Evolutionary conservation across 2,329 filamentous ascomycete genomes (phyloP).

Genomic region (Aspergillus vadensis): DNA sequence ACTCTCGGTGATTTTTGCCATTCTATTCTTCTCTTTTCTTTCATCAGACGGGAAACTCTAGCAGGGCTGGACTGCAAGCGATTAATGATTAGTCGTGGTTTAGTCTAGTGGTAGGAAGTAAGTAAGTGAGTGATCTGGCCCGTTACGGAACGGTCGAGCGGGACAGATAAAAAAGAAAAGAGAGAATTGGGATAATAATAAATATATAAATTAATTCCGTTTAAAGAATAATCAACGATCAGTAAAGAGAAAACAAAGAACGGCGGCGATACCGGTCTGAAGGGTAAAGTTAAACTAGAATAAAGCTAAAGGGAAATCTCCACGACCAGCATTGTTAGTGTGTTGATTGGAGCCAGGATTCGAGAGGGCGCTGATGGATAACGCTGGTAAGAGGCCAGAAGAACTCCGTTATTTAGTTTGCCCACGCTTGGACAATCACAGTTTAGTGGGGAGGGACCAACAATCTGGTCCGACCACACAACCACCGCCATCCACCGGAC

Average conservation of each 20-base stretch:
- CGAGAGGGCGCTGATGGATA: background rate
- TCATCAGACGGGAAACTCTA: background rate
- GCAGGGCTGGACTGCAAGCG: background rate
- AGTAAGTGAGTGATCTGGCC: no score
- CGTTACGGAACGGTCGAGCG: no score
- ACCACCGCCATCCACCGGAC: background rate
- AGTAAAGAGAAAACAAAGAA: background rate
- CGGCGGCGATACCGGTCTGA: background rate
- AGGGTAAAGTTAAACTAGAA: slow-evolving; percentile 4
- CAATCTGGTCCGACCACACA: background rate
- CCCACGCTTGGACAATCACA: background rate
- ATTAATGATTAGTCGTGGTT: no score
- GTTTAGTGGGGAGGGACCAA: background rate
- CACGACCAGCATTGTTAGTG: background rate
- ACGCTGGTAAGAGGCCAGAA: background rate
- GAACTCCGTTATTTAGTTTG: background rate
- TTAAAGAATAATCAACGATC: no score
- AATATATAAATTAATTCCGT: background rate
- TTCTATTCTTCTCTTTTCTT: background rate
- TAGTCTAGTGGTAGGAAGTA: no score
- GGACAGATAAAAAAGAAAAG: background rate
- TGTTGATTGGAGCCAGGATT: background rate
- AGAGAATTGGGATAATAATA: background rate
- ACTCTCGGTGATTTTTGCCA: background rate
- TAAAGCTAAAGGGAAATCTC: slow-evolving; percentile 4